Base-by-base conservation (phyloP, 75 land plant species). In the Pinus taeda region DNA sequence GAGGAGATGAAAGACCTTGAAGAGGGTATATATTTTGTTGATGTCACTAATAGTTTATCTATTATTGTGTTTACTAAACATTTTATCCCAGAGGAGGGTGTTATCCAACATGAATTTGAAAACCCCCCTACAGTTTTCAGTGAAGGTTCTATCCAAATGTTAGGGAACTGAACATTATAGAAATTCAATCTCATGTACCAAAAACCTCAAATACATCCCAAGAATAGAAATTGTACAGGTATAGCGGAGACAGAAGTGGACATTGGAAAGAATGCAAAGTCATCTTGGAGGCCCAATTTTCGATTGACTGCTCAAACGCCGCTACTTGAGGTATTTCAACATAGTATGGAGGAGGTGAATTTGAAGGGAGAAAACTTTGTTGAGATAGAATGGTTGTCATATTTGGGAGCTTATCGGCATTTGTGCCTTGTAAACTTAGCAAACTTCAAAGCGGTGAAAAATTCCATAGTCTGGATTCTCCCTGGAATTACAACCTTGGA, bases 301-400 rank as follows among this genome's bases (percentile, higher is more conserved):
- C 74, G 92, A 79, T 62, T 80, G 83, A 58, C 89, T 96, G 58
- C 78, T 85, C 18, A 83, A 60, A 6, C 81, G 86, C 72, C 85
- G 86, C 45, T 96, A 72, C 86, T 90, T 77, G 60, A 98, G 77
- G 82, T 92, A 11, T 97, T 97, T 75, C 94, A 91, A 76, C 69
- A 79, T 21, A 79, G 79, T 60, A 75, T 91, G 0, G 97, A 91
- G 76, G 90, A 85, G 60, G 74, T 94, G 71, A 88, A 92, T 78
- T 69, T 97, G 65, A 92, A 78, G 57, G 93, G 95, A 24, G 83
- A 91, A 73, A 74, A 4, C 65, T 57, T 33, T 78, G 93, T 97
- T 22, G 98, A 90, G 82, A 89, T 91, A n/a, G 99, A 97, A 79
- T 97, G n/a, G n/a, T n/a, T n/a, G n/a, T n/a, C n/a, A n/a, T n/a